Percentiles rank a stretch among this genome's conserved stretches.
These are phyloP conservation scores for Pseudodiploospora longispora DNA, from an alignment of 2,329 filamentous ascomycete genomes.

Conservation along the genomic window DNA sequence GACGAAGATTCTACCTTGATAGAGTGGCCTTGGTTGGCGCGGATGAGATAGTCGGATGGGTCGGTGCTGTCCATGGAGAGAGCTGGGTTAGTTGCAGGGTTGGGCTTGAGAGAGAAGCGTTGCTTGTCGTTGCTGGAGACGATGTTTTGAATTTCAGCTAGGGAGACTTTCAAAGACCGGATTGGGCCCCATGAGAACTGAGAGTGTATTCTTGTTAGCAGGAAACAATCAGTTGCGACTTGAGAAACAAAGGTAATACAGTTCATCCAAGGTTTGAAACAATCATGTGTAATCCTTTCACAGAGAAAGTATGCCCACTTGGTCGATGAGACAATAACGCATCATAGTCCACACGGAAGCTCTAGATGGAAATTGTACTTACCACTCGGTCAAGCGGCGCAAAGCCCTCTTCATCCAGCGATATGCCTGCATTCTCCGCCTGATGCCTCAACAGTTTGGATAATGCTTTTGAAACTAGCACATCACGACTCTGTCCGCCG, in stretches of 20 bases:
- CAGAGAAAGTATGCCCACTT: not conserved
- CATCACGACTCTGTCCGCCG: slow-evolving; percentile 31
- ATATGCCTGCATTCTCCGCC: slow-evolving; percentile 47
- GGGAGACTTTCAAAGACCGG: slow-evolving; percentile 61
- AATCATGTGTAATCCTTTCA: slow-evolving; percentile 1
- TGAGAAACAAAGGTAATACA: too few species aligned
- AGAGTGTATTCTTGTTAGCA: too few species aligned
- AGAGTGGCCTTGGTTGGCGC: slow-evolving; percentile 91
- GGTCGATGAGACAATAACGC: not conserved
- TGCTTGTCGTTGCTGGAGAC: slow-evolving; percentile 81
- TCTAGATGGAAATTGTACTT: slow-evolving; percentile 24
- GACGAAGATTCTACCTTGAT: slow-evolving; percentile 66
- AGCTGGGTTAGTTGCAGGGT: slow-evolving; percentile 20
- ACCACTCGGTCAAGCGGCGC: slow-evolving; percentile 51
- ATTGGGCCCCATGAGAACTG: slow-evolving; percentile 51
- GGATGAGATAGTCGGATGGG: slow-evolving; percentile 70
- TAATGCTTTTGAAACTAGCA: slow-evolving; percentile 45
- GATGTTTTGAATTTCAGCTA: slow-evolving; percentile 62
- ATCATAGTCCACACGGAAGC: not conserved
- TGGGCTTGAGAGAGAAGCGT: slow-evolving; percentile 71
- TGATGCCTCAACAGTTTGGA: slow-evolving; percentile 49
- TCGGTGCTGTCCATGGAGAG: slow-evolving; percentile 28
- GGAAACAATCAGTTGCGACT: too few species aligned
- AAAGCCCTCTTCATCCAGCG: slow-evolving; percentile 51
- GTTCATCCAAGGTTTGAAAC: too few species aligned